Conservation (phyloP, 192 early-diverging fungal genomes). For the Coemansia sp. region DNA sequence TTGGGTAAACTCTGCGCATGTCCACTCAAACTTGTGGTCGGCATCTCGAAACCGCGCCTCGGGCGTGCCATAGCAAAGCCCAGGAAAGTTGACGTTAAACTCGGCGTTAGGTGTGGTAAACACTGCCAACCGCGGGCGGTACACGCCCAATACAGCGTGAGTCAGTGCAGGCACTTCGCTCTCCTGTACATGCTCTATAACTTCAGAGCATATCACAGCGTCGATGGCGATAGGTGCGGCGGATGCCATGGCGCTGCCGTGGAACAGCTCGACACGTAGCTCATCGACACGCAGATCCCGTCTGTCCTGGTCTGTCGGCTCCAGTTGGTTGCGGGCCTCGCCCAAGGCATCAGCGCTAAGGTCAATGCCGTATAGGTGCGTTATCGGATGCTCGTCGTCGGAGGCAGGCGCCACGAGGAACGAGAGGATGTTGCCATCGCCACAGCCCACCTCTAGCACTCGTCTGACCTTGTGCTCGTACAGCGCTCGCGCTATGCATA, state of each 20-base stretch:
- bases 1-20: slow-evolving; percentile 75
- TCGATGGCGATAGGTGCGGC: slow-evolving; percentile 52
- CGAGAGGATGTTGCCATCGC: slow-evolving; percentile 73
- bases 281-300: slow-evolving; percentile 62
- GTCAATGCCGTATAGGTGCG: slow-evolving; percentile 73
- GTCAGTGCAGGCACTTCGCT: slow-evolving; percentile 62
- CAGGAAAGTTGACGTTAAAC: slow-evolving; percentile 86
- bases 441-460: slow-evolving; percentile 89
- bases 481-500: slow-evolving; percentile 60
- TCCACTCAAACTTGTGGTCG: slow-evolving; percentile 98
- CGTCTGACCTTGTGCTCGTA: slow-evolving; percentile 53
- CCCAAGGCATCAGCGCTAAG: slow-evolving; percentile 54
- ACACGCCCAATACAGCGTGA: slow-evolving; percentile 62
- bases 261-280: slow-evolving; percentile 67
- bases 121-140: slow-evolving; percentile 70
- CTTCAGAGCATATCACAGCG: slow-evolving; percentile 79
- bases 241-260: slow-evolving; percentile 54
- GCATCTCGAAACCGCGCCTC: slow-evolving; percentile 69
- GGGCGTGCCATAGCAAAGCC: slow-evolving; percentile 72
- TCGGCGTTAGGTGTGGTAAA: slow-evolving; percentile 88
- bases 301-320: slow-evolving; percentile 64
- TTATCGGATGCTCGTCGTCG: slow-evolving; percentile 59
- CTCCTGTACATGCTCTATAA: slow-evolving; percentile 83
- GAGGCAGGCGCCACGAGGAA: slow-evolving; percentile 60
- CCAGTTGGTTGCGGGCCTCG: slow-evolving; percentile 55